phyloP scores from a whole-genome alignment of 805 yeast species.

The Schwanniomyces sp. region DNA sequence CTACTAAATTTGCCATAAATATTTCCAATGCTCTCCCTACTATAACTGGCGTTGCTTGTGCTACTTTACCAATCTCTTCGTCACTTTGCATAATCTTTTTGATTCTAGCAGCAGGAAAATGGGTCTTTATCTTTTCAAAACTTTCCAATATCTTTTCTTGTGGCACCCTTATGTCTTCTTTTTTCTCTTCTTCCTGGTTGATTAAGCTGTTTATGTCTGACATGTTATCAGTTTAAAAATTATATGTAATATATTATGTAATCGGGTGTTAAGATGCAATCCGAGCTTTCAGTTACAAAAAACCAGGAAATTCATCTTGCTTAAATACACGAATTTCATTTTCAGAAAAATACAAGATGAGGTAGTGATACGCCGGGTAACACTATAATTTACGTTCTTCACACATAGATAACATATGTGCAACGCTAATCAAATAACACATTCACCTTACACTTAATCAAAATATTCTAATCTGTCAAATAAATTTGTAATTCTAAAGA shows the following conservation, averaged over 20 bases:
- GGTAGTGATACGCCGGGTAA: not conserved
- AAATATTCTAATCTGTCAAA: no score
- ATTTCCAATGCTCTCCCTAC: constrained; percentile 94
- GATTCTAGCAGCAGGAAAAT: constrained; percentile 89
- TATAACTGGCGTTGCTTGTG: constrained; percentile 98
- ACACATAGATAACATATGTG: not conserved
- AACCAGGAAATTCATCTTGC: constrained; percentile 7
- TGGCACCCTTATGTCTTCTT: constrained; percentile 15
- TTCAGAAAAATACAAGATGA: not conserved
- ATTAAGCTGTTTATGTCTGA: constrained; percentile 6
- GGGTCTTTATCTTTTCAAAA: constrained; percentile 65
- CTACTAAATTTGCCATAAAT: constrained; percentile 86
- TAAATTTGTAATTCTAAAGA: no score
- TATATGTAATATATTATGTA: not conserved
- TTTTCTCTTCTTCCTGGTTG: constrained; percentile 5
- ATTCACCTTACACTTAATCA: no score
- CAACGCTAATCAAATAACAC: no score
- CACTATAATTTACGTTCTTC: not conserved
- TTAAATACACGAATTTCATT: constrained; percentile 7
- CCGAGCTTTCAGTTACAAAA: not conserved
- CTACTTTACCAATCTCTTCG: constrained; percentile 97
- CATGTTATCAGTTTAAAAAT: not conserved
- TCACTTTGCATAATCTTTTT: constrained; percentile 97
- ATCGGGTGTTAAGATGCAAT: not conserved
- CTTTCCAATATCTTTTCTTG: constrained; percentile 31